These are phyloP conservation scores for Boletus tomentosulus DNA, from an alignment of 768 basidiomycete species.

Conservation along the genomic window DNA sequence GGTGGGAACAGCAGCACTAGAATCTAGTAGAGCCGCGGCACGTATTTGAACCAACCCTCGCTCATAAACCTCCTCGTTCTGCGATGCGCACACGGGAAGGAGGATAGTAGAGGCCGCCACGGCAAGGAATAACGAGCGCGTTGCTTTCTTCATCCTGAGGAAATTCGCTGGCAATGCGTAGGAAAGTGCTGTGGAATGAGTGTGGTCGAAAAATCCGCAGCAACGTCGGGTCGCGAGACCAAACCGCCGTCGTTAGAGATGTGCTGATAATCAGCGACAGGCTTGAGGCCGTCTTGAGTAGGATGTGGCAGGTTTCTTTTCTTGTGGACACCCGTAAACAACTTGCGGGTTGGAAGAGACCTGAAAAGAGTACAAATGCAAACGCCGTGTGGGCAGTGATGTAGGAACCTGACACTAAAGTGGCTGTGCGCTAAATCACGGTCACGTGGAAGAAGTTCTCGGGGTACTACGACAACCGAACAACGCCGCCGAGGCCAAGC, in stretches of 20 bases:
- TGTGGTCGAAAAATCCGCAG: slow-evolving; percentile 26
- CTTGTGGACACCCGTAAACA: not conserved
- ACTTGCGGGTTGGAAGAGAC: slow-evolving; percentile 5
- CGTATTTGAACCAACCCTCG: slow-evolving; percentile 16
- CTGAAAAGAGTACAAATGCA: slow-evolving; percentile 7
- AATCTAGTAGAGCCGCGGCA: not conserved
- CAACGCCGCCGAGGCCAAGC: too few species aligned
- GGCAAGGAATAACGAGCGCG: slow-evolving; percentile 26
- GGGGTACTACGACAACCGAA: not conserved
- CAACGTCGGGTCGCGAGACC: slow-evolving; percentile 13
- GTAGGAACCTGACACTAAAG: slow-evolving; percentile 16
- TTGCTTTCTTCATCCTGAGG: slow-evolving; percentile 22
- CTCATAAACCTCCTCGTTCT: slow-evolving; percentile 13
- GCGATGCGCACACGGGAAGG: slow-evolving; percentile 24
- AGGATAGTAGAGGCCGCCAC: slow-evolving; percentile 24
- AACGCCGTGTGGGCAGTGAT: slow-evolving; percentile 6
- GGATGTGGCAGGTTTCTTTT: not conserved
- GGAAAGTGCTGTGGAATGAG: slow-evolving; percentile 14
- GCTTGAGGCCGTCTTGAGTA: not conserved
- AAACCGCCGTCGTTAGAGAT: slow-evolving; percentile 7
- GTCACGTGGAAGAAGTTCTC: slow-evolving; percentile 19
- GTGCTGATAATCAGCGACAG: slow-evolving; percentile 2
- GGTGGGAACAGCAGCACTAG: not conserved
- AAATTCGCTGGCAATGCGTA: slow-evolving; percentile 7
- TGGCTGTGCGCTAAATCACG: slow-evolving; percentile 15